Base-by-base conservation (phyloP, 192 early-diverging fungal species). In the Phycomyces blakesleeanus region DNA sequence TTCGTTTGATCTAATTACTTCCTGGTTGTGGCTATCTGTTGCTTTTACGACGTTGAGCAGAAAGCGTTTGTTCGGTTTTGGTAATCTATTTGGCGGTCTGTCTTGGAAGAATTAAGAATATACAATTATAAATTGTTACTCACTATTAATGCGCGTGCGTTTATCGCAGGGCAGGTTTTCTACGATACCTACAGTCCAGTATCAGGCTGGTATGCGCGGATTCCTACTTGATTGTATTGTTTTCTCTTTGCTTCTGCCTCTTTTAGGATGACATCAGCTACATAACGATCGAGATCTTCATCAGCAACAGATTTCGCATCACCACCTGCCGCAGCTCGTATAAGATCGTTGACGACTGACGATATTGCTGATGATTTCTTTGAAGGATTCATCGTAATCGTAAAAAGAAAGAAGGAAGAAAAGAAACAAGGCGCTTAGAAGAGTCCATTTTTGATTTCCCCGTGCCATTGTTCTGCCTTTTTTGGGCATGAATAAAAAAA, bases 21-120 rank as follows among this genome's bases (percentile, higher is more conserved):
- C 65, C 50, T 85, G 73, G 29, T 85, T 85, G 55, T 85, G 83
- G 42, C 63, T 58, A 52, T 82, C 79, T 0, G 81, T 82, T 50
- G 69, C 78, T 60, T 81, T 82, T 39, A 85, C 74, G 21, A 85
- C 72, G 18, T 80, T 80, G 11, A 75, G 63, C 2, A 85, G 68
- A 53, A 85, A 85, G n/a, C 83, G 70, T 37, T 78, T 85, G 58
- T 85, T 85, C 22, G 81, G 78, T 41, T 79, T 82, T 9, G 77
- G 77, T 0, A 76, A 55, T 27, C 61, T 75, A 44, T 67, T 74
- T 15, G 77, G 67, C 1, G 70, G 60, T 20, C 80, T 81, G 6
- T 67, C 34, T 61, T 18, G 58, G 22, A 41, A 69, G 49, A 24
- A 42, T 18, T 18, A 63, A 57, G 47, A 57, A 52, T 3, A 50